Base-by-base conservation (phyloP, 805 yeast genomes). In the Lachancea fermentati region DNA sequence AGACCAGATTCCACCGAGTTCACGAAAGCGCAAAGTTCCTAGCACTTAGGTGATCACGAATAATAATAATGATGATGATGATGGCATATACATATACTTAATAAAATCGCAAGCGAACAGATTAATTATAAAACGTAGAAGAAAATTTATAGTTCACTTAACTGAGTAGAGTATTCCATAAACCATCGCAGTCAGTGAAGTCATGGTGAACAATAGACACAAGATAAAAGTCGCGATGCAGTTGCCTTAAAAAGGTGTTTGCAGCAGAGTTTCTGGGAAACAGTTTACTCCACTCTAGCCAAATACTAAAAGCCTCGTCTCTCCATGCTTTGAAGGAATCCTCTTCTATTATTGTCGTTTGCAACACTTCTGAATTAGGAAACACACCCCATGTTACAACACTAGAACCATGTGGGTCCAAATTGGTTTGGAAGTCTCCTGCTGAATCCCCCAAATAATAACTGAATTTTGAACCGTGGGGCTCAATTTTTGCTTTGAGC, bases 301-400 rank as follows among this genome's bases (percentile, higher is more conserved):
- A 85, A 45, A 93, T 83, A 42, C 78, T 73, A 63, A 87, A 93
- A 0, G 96, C 95, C 61, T 93, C 99, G 54, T 89, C 97, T 51
- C 82, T 77, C 98, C 98, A 93, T 0, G 96, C 96, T 50, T 76
- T 76, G 68, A 93, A 91, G 2, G 97, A 86, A 52, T 88, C 96
- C 51, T 79, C 84, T 57, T 89, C 96, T 42, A 93, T 80, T 46
- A 89, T 82, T 0, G 98, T 93, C 0, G 97, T 85, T 62, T 89
- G 97, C 28, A 87, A 76, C 28, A 88, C 81, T 57, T 87, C 96
- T 48, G 88, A 77, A 61, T 81, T 81, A 5, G 95, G 95, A 72
- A 93, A 91, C 2, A 85, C 95, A 47, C 97, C 98, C 98, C 98
- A 93, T 1, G 98, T 93, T 6, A 93, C 94, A 19, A 93, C 95